phyloP scores from a whole-genome alignment of 2,329 filamentous ascomycete genomes.

The Alternaria sp. region DNA sequence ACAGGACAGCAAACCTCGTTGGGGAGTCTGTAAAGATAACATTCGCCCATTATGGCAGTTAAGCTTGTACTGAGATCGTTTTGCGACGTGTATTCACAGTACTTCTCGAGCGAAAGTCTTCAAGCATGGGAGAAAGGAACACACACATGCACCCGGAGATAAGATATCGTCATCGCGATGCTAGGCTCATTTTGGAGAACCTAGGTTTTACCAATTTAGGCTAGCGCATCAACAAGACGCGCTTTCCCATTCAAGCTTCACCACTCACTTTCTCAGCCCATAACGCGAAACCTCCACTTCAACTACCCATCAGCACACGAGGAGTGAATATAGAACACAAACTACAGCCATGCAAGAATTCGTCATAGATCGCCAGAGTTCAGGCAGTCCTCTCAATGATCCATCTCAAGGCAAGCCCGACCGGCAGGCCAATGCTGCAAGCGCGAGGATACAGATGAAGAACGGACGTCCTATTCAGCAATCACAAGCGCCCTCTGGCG shows the following conservation, averaged over 20 bases:
- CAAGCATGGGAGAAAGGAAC: slow-evolving; percentile 26
- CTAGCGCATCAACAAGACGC: slow-evolving; percentile 35
- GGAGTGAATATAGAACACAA: neutral
- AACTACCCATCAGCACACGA: neutral
- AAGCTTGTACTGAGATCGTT: neutral
- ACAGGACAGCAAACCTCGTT: slow-evolving; percentile 44
- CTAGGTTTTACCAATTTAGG: slow-evolving; percentile 23
- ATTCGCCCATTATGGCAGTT: slow-evolving; percentile 33
- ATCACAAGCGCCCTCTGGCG: slow-evolving; percentile 13
- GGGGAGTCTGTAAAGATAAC: slow-evolving; percentile 49
- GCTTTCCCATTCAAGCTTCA: slow-evolving; percentile 39
- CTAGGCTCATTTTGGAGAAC: slow-evolving; percentile 15
- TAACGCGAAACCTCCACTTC: slow-evolving; percentile 9
- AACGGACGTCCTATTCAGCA: slow-evolving; percentile 23
- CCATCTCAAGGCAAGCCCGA: slow-evolving; percentile 22
- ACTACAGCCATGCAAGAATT: slow-evolving; percentile 30
- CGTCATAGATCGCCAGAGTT: slow-evolving; percentile 23
- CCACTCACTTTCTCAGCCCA: slow-evolving; percentile 26
- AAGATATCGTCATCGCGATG: slow-evolving; percentile 43
- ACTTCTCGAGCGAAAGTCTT: slow-evolving; percentile 7
- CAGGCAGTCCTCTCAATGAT: slow-evolving; percentile 29
- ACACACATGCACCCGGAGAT: slow-evolving; percentile 27
- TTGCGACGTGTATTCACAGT: neutral
- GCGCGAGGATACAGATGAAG: slow-evolving; percentile 31
- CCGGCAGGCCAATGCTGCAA: slow-evolving; percentile 32